These are phyloP conservation scores for Glebionis coronaria DNA, from an alignment of 129 eudicot species.

Conservation along the genomic window DNA sequence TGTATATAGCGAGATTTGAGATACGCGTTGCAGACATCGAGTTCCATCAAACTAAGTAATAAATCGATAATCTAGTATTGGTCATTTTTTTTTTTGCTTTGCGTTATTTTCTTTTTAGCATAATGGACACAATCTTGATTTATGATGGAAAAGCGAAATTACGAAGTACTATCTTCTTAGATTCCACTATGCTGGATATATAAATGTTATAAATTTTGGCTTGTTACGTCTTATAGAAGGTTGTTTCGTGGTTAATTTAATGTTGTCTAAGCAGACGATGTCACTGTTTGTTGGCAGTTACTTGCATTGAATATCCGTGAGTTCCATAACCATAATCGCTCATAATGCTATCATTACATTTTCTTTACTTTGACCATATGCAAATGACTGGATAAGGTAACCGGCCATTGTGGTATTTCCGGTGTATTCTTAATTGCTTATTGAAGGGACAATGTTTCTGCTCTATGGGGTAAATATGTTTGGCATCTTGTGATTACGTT, in stretches of 20 bases:
- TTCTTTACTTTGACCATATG: too few relatives aligned
- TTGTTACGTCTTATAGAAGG: too few relatives aligned
- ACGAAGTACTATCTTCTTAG: background rate
- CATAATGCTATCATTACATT: too few relatives aligned
- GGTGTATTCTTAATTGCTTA: too few relatives aligned
- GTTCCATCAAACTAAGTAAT: conserved; percentile 3
- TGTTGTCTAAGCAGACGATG: conserved; percentile 3
- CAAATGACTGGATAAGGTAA: too few relatives aligned
- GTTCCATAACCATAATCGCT: too few relatives aligned
- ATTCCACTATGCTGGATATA: background rate
- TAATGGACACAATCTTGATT: conserved; percentile 1
- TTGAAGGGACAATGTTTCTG: too few relatives aligned
- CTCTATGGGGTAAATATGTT: too few relatives aligned
- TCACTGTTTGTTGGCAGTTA: too few relatives aligned
- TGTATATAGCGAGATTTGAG: background rate
- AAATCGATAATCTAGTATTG: background rate
- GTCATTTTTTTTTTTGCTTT: background rate
- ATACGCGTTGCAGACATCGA: conserved; percentile 6
- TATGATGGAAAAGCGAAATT: background rate
- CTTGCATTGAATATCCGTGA: too few relatives aligned
- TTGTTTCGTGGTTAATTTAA: background rate
- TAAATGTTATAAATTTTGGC: background rate
- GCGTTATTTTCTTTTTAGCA: conserved; percentile 16
- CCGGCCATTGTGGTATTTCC: too few relatives aligned
- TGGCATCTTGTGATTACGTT: too few relatives aligned